Evolutionary conservation across 768 basidiomycete species (phyloP).

Genomic region (Lentinula edodes): DNA sequence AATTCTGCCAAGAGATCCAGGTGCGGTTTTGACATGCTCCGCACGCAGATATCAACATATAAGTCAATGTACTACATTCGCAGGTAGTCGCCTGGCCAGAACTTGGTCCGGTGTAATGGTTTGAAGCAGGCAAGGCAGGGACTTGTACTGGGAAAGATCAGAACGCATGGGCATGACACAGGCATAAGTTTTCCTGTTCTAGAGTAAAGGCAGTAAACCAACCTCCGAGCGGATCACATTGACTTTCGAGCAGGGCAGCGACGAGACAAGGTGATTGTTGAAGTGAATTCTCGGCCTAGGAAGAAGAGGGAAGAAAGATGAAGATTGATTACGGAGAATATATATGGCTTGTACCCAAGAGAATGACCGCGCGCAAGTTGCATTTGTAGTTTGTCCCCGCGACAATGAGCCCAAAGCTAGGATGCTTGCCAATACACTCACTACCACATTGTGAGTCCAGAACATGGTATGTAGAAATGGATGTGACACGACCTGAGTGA

Average conservation of each 20-base stretch:
- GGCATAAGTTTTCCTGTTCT: too few relatives aligned
- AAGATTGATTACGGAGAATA: not conserved
- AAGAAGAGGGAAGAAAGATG: not conserved
- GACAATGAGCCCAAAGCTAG: not conserved
- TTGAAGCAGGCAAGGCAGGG: slow-evolving; percentile 27
- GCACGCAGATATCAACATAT: slow-evolving; percentile 54
- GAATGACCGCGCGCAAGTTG: not conserved
- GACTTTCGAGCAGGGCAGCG: slow-evolving; percentile 40
- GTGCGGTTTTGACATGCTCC: slow-evolving; percentile 49
- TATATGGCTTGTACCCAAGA: not conserved
- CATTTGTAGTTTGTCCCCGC: slow-evolving; percentile 3
- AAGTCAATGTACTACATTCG: slow-evolving; percentile 52
- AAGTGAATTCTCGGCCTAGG: slow-evolving; percentile 33
- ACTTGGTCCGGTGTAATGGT: slow-evolving; percentile 38
- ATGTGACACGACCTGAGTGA: not conserved
- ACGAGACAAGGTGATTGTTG: slow-evolving; percentile 47
- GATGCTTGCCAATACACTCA: not conserved
- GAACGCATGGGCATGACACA: not conserved
- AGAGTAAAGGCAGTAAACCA: not conserved
- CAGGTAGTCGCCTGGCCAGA: slow-evolving; percentile 33
- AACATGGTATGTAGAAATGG: not conserved
- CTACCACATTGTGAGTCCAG: not conserved
- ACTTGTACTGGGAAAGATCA: slow-evolving; percentile 12
- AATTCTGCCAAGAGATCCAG: slow-evolving; percentile 31
- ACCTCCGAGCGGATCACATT: slow-evolving; percentile 20